Base-by-base conservation (phyloP, 495 filamentous ascomycete species). In the Aspergillus nidulans region DNA sequence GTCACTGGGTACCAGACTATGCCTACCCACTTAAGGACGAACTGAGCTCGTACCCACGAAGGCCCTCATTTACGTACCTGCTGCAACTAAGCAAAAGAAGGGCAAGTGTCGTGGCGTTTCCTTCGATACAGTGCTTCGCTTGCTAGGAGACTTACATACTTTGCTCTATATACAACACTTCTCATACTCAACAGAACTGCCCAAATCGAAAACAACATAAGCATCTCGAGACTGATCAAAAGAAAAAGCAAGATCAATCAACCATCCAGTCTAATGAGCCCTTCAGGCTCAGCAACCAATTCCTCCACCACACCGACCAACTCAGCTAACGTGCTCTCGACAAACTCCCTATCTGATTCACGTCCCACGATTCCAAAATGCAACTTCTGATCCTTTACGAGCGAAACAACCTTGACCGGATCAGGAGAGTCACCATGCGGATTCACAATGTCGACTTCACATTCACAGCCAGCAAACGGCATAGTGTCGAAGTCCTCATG, bases 391-490 rank as follows among this genome's bases (percentile, higher is more conserved):
- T 48, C 66, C n/a, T 53, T 52, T 1, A 69, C 53, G 49, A 68
- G 73, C 15, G 72, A 73, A n/a, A 75, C 72, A 25, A 63, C 63
- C 60, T 75, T 75, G 25, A 73, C 26, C 1, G 72, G 72, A 45
- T 62, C 58, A 10, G 70, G 61, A 1, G 70, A 59, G 59, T 75
- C 72, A 0, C 72, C 70, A 57, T 73, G 63, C 0, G 72, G 72
- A 12, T 67, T 71, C 13, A 56, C 41, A n/a, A 72, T 71, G 28
- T 73, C 70, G 18, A 75, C 69, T 46, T 58, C 63, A 49, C 66
- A 69, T 25, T 41, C 55, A 0, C 59, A 55, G 3, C 60, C 69
- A 0, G 65, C 69, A 49, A 75, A 75, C 24, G 69, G 64, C 72
- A 75, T 72, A n/a, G 56, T 63, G 50, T 75, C 71, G 45, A 74